Evolutionary conservation across 306 rosid genomes (phyloP).

Genomic region (Delonix regia): DNA sequence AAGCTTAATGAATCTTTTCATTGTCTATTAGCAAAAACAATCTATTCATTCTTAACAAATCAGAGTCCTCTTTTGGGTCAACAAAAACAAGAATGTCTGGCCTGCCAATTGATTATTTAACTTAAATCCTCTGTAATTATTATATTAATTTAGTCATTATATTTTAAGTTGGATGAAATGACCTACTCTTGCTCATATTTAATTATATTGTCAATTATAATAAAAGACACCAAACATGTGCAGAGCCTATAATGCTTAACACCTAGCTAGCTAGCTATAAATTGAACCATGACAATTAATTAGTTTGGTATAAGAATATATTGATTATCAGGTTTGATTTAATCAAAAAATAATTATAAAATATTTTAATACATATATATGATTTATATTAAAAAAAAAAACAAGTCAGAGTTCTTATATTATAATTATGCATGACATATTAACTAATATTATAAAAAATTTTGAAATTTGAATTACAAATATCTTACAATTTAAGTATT

Average conservation of each 20-base stretch:
- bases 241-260: background rate
- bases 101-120: slow-evolving; percentile 22
- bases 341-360: no score
- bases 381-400: no score
- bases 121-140: background rate
- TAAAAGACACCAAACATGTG: background rate
- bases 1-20: slow-evolving; percentile 46
- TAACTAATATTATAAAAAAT: no score
- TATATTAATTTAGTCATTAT: background rate
- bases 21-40: slow-evolving; percentile 41
- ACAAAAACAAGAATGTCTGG: slow-evolving; percentile 38
- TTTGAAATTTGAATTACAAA: no score
- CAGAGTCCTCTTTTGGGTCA: slow-evolving; percentile 25
- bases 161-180: background rate
- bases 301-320: background rate
- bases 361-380: no score
- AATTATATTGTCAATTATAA: background rate
- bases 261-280: background rate
- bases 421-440: no score
- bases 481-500: no score
- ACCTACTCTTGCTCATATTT: background rate
- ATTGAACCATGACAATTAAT: background rate
- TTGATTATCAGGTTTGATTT: background rate
- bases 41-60: slow-evolving; percentile 39
- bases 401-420: no score